These are phyloP conservation scores for Nitzschia sp. DNA, from an alignment of 108 stramenopile genomes.

Conservation along the genomic window DNA sequence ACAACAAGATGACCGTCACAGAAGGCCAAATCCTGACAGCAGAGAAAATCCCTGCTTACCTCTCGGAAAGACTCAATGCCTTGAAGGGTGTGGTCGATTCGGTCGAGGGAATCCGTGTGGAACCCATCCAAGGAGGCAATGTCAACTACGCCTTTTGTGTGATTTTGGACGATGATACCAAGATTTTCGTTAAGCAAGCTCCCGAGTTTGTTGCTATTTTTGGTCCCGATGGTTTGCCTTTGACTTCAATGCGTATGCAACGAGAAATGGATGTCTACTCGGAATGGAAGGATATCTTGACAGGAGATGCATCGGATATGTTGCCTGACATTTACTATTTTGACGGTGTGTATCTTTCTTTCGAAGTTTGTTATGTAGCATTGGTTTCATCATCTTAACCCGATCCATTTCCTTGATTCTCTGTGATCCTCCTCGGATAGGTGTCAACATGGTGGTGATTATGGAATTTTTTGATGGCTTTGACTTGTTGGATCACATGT, in stretches of 20 bases:
- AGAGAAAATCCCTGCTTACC: slow-evolving; percentile 62
- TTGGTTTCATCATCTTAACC: not conserved
- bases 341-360: slow-evolving; percentile 45
- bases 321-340: slow-evolving; percentile 72
- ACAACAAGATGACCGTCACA: not conserved
- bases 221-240: slow-evolving; percentile 71
- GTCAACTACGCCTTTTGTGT: slow-evolving; percentile 85
- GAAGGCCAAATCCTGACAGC: slow-evolving; percentile 49
- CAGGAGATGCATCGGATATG: slow-evolving; percentile 30
- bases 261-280: slow-evolving; percentile 62
- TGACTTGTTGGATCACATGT: slow-evolving; percentile 67
- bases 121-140: slow-evolving; percentile 74
- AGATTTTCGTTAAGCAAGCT: slow-evolving; percentile 77
- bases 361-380: slow-evolving; percentile 4
- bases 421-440: slow-evolving; percentile 2
- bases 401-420: not conserved
- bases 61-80: slow-evolving; percentile 45
- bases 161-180: slow-evolving; percentile 30
- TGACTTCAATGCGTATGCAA: slow-evolving; percentile 70
- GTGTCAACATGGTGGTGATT: slow-evolving; percentile 61
- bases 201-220: slow-evolving; percentile 82
- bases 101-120: slow-evolving; percentile 32
- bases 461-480: slow-evolving; percentile 82
- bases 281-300: slow-evolving; percentile 56
- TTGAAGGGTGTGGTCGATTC: slow-evolving; percentile 34